phyloP scores from a whole-genome alignment of 2,329 filamentous ascomycete genomes.

The Aureobasidium mangrovei region DNA sequence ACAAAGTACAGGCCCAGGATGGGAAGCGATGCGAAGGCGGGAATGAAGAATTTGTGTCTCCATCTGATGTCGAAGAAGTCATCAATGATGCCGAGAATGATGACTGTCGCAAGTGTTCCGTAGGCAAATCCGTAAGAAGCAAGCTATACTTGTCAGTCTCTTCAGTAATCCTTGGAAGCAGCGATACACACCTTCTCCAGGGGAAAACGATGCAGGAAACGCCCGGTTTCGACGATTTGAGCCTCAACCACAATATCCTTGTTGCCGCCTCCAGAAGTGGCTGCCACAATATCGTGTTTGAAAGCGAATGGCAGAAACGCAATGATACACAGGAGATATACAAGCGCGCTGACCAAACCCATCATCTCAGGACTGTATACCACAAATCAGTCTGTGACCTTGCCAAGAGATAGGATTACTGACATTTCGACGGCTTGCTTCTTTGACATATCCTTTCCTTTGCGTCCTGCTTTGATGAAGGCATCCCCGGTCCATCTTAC shows the following conservation, averaged over 20 bases:
- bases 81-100: constrained; percentile 86
- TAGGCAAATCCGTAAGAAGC: constrained; percentile 92
- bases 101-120: constrained; percentile 82
- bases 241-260: constrained; percentile 71
- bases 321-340: constrained; percentile 83
- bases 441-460: constrained; percentile 83
- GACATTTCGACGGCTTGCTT: constrained; percentile 64
- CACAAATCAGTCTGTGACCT: constrained; percentile 10
- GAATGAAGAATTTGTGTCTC: constrained; percentile 98
- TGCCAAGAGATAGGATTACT: constrained; percentile 22
- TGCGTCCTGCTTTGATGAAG: constrained; percentile 81
- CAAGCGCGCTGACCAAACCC: constrained; percentile 85
- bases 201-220: constrained; percentile 83
- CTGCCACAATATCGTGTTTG: constrained; percentile 94
- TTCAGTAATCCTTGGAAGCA: not conserved
- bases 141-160: constrained; percentile 46
- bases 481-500: constrained; percentile 88
- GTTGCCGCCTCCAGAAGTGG: constrained; percentile 88
- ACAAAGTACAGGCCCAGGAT: constrained; percentile 97
- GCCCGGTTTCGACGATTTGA: constrained; percentile 67
- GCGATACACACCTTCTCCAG: constrained; percentile 68
- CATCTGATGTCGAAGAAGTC: constrained; percentile 97
- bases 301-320: constrained; percentile 94
- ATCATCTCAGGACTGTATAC: constrained; percentile 72
- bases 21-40: constrained; percentile 84